A percentile compares a stretch with the other conserved stretches of the same genome.
These are phyloP conservation scores for baker's yeast (Saccharomyces cerevisiae) DNA, from an alignment of 805 yeast genomes.

Conservation along the genomic window DNA sequence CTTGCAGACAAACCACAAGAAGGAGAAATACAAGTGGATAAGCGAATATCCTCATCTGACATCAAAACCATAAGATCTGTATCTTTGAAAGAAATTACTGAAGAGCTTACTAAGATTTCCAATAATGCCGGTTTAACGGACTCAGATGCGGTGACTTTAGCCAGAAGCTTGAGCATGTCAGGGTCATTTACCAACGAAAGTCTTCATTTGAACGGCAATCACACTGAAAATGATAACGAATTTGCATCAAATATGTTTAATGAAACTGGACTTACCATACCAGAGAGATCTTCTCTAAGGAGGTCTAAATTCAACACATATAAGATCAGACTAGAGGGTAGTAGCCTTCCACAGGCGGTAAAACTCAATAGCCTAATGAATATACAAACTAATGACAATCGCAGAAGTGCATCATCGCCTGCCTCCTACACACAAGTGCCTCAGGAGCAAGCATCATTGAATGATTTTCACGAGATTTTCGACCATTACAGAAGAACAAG, in stretches of 20 bases:
- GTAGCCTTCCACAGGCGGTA: slow-evolving; percentile 1
- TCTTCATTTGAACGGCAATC: neutral
- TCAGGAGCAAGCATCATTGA: slow-evolving; percentile 5
- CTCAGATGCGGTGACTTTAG: slow-evolving; percentile 74
- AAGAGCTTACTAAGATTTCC: slow-evolving; percentile 65
- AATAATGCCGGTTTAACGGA: slow-evolving; percentile 72
- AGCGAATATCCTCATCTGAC: slow-evolving; percentile 1
- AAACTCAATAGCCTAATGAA: neutral
- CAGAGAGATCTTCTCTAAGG: slow-evolving; percentile 32
- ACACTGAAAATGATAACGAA: slow-evolving; percentile 12
- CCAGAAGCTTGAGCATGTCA: slow-evolving; percentile 66
- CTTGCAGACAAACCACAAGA: neutral
- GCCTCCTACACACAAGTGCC: neutral
- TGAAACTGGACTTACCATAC: slow-evolving; percentile 23
- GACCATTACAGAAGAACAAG: slow-evolving; percentile 24
- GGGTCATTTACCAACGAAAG: slow-evolving; percentile 41
- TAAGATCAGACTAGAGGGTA: slow-evolving; percentile 32
- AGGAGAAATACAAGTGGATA: neutral
- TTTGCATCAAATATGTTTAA: slow-evolving; percentile 27
- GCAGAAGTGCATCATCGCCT: neutral
- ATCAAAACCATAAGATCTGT: slow-evolving; percentile 30
- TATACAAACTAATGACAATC: neutral
- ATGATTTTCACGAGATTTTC: slow-evolving; percentile 22
- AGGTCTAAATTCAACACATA: slow-evolving; percentile 47
- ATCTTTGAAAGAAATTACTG: slow-evolving; percentile 62